Percentiles rank a stretch among this genome's conserved stretches.
Conservation (phyloP, 2,329 filamentous ascomycete genomes). For the Penicillium oxalicum region DNA sequence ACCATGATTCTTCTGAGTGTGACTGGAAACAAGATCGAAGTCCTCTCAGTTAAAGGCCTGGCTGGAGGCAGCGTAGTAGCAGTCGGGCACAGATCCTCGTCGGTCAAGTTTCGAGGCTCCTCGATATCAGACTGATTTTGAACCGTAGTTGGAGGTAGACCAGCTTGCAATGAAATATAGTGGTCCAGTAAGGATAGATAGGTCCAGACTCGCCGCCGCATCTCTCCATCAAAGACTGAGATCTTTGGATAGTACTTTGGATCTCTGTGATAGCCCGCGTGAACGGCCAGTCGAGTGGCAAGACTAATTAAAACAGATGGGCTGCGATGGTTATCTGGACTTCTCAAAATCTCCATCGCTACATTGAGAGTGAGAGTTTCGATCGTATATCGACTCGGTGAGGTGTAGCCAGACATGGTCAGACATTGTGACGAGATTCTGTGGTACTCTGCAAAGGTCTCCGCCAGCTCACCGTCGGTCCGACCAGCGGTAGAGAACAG, state of each 20-base stretch:
- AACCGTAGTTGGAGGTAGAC: conserved; percentile 54
- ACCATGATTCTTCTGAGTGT: conserved; percentile 26
- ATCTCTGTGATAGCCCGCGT: conserved; percentile 55
- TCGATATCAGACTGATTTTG: conserved; percentile 53
- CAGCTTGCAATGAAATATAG: conserved; percentile 56
- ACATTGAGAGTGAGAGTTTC: conserved; percentile 18
- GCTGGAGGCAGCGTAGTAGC: conserved; percentile 45
- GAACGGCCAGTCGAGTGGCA: conserved; percentile 52
- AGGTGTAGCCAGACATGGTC: conserved; percentile 18
- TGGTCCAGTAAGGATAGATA: conserved; percentile 49
- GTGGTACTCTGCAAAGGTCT: conserved; percentile 34
- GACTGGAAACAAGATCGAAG: conserved; percentile 34
- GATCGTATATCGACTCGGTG: conserved; percentile 20
- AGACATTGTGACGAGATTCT: conserved; percentile 30
- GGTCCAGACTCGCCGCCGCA: conserved; percentile 37
- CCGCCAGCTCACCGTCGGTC: conserved; percentile 6
- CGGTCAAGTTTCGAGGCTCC: conserved; percentile 51
- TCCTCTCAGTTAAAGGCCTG: conserved; percentile 49
- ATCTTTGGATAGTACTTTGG: conserved; percentile 47
- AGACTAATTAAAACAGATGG: conserved; percentile 50
- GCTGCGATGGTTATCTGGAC: conserved; percentile 37
- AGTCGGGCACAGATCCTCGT: conserved; percentile 53
- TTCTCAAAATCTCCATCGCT: conserved; percentile 16
- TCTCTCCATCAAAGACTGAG: conserved; percentile 52
- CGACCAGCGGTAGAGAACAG: conserved; percentile 10